Conservation (phyloP, 345 rosid genomes). For the Geranium brycei region DNA sequence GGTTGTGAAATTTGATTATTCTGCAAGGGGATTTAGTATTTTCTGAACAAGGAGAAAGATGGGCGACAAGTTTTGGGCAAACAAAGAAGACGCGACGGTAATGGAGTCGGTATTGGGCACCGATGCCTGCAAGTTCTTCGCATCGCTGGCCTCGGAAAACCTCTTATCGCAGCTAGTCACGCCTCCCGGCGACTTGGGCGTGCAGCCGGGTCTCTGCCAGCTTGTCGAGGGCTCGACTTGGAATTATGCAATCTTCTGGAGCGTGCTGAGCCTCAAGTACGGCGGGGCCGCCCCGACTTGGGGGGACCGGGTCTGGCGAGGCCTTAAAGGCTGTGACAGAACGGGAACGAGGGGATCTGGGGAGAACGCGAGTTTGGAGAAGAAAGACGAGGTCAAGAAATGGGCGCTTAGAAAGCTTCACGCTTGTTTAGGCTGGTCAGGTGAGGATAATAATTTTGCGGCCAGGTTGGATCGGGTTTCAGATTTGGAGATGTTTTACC, state of each 20-base stretch:
- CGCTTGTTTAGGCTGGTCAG: conserved; percentile 30
- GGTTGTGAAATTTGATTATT: conserved; percentile 8
- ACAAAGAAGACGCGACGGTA: conserved; percentile 47
- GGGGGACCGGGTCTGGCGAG: conserved; percentile 73
- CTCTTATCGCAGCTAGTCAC: conserved; percentile 24
- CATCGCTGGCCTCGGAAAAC: conserved; percentile 36
- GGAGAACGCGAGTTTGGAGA: conserved; percentile 21
- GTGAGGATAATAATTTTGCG: conserved; percentile 26
- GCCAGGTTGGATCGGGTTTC: conserved; percentile 38
- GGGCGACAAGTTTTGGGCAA: conserved; percentile 61
- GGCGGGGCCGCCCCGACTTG: conserved; percentile 59
- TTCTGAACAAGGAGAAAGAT: conserved; percentile 20
- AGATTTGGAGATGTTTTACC: conserved; percentile 62
- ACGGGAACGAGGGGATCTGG: conserved; percentile 23
- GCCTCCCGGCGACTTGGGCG: conserved; percentile 40
- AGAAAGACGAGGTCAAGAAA: conserved; percentile 48
- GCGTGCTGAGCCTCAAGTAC: conserved; percentile 37
- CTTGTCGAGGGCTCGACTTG: conserved; percentile 58
- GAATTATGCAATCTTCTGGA: conserved; percentile 78
- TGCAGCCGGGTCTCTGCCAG: conserved; percentile 50
- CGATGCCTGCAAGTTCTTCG: conserved; percentile 63
- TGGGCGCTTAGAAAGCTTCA: conserved; percentile 60
- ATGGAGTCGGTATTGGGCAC: conserved; percentile 67
- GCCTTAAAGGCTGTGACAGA: conserved; percentile 18
- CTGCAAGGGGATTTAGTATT: background rate